Evolutionary conservation across 2,329 filamentous ascomycete genomes (phyloP).

Genomic region (Fusarium temperatum): DNA sequence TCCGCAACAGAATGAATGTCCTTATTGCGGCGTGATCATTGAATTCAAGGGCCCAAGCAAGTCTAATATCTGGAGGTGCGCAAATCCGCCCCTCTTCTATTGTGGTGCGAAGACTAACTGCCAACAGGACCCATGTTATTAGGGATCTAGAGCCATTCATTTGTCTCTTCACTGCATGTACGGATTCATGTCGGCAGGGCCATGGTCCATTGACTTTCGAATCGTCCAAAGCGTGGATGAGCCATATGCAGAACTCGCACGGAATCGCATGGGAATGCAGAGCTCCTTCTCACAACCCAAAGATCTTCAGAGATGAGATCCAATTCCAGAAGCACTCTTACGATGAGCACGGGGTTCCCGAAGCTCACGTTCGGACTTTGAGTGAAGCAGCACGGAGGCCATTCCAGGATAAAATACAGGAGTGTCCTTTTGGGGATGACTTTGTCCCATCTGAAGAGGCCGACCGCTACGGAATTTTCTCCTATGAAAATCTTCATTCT

Average conservation of each 20-base stretch:
- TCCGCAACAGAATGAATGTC: background rate
- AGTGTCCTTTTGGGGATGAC: background rate
- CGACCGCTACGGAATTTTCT: background rate
- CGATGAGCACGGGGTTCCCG: background rate
- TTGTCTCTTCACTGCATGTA: background rate
- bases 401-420: background rate
- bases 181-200: background rate
- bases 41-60: background rate
- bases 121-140: background rate
- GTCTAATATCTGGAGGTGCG: background rate
- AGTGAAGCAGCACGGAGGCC: background rate
- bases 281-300: background rate
- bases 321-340: background rate
- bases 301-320: background rate
- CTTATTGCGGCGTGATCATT: background rate
- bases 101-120: background rate
- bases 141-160: background rate
- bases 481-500: background rate
- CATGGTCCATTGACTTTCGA: background rate
- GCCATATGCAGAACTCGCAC: background rate
- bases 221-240: background rate
- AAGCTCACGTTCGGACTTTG: background rate
- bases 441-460: background rate
- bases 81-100: background rate
- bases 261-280: background rate